A percentile compares a stretch with the other conserved stretches of the same genome.
phyloP scores from a whole-genome alignment of 345 rosid species.

The Zanthoxylum bungeanum region DNA sequence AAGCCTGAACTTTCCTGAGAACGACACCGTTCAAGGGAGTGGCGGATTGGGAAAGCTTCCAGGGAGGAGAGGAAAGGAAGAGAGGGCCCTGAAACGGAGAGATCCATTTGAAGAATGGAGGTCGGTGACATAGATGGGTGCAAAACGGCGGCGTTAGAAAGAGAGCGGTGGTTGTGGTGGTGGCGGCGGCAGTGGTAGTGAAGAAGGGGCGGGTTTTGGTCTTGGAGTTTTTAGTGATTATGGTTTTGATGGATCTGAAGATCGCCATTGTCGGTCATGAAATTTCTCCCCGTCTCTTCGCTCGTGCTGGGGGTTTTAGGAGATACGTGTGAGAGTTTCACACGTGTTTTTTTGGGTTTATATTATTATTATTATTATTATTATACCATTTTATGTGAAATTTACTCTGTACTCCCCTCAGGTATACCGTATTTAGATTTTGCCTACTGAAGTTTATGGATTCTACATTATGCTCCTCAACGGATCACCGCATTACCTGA shows the following conservation, averaged over 20 bases:
- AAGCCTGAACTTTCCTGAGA: conserved; percentile 50
- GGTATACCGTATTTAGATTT: too few species aligned
- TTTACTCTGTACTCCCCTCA: too few species aligned
- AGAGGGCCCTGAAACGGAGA: conserved; percentile 71
- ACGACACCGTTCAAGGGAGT: conserved; percentile 59
- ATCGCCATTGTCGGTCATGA: conserved; percentile 47
- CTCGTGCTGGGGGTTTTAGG: background rate
- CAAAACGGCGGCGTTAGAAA: conserved; percentile 16
- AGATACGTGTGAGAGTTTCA: background rate
- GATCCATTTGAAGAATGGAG: conserved; percentile 65
- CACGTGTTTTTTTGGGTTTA: background rate
- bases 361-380: too few species aligned
- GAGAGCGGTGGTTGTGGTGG: conserved; percentile 22
- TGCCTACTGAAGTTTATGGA: too few species aligned
- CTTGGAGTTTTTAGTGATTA: conserved; percentile 24
- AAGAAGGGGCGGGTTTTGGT: conserved; percentile 38
- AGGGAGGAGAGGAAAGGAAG: conserved; percentile 71
- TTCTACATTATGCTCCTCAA: too few species aligned
- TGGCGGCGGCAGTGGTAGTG: conserved; percentile 23
- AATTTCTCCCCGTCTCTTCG: background rate
- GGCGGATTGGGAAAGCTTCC: conserved; percentile 86
- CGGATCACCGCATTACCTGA: too few species aligned
- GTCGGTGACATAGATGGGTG: conserved; percentile 24
- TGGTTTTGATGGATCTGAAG: conserved; percentile 39
- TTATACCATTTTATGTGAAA: too few species aligned